These are phyloP conservation scores for Bipolaris bicolor DNA, from an alignment of 2,329 filamentous ascomycete genomes.

Conservation along the genomic window DNA sequence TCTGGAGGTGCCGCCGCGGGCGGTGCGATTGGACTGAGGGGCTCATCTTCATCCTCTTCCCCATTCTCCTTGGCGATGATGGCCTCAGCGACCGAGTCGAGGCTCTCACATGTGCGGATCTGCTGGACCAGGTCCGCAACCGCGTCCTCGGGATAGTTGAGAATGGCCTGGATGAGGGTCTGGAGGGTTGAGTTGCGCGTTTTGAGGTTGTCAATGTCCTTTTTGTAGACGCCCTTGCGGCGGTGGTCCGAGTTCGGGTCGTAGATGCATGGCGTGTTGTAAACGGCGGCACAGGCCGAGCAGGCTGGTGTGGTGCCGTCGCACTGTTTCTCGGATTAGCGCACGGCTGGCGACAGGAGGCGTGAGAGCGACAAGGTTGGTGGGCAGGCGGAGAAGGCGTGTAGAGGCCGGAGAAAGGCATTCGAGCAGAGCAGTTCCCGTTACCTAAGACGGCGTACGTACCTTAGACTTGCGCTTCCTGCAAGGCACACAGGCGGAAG, in stretches of 20 bases:
- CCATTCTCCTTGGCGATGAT: constrained; percentile 61
- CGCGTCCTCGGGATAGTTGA: constrained; percentile 89
- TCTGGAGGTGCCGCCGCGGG: constrained; percentile 44
- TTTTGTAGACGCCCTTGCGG: constrained; percentile 94
- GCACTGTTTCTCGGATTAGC: constrained; percentile 59
- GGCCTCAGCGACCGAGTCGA: constrained; percentile 68
- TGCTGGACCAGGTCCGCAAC: constrained; percentile 80
- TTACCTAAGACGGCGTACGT: constrained; percentile 23
- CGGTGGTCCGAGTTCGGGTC: constrained; percentile 96
- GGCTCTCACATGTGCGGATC: constrained; percentile 83
- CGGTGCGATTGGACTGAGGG: constrained; percentile 35
- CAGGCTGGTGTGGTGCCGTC: constrained; percentile 63
- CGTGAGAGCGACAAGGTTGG: constrained; percentile 13
- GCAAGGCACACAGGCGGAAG: constrained; percentile 50
- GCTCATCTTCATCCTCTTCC: constrained; percentile 53
- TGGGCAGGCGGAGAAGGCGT: constrained; percentile 14
- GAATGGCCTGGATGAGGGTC: constrained; percentile 88
- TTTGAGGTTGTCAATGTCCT: constrained; percentile 87
- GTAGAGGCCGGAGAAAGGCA: constrained; percentile 19
- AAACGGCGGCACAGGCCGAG: constrained; percentile 94
- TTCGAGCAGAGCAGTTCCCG: constrained; percentile 1
- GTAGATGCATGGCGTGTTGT: constrained; percentile 88
- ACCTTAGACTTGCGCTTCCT: constrained; percentile 51
- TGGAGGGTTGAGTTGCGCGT: constrained; percentile 86
- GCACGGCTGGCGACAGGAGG: neutral